These are phyloP conservation scores for Oldenlandia corymbosa DNA, from an alignment of 257 asterid genomes.

Conservation along the genomic window DNA sequence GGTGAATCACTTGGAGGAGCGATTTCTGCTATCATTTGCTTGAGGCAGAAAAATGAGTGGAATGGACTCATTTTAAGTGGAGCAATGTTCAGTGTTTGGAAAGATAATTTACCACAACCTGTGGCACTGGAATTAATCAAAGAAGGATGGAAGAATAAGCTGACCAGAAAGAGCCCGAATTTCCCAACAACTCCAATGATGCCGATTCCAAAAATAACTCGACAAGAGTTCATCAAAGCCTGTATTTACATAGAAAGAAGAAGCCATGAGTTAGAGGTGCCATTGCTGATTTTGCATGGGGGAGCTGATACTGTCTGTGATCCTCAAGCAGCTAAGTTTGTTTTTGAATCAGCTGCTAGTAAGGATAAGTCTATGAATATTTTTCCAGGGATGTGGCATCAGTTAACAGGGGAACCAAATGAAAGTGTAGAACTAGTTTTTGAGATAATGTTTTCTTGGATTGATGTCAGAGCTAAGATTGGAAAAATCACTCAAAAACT, in stretches of 20 bases:
- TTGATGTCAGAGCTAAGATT: no score
- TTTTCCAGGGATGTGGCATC: constrained; percentile 54
- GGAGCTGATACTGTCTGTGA: constrained; percentile 61
- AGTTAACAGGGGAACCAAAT: no score
- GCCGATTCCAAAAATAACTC: constrained; percentile 60
- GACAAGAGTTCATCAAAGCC: constrained; percentile 44
- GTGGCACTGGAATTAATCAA: constrained; percentile 37
- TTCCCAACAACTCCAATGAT: constrained; percentile 33
- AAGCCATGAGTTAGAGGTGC: constrained; percentile 42
- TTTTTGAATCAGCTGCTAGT: constrained; percentile 40
- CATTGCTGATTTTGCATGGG: constrained; percentile 67
- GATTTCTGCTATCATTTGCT: constrained; percentile 42
- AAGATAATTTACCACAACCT: constrained; percentile 50
- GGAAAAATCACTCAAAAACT: no score
- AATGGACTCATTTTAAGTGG: constrained; percentile 63
- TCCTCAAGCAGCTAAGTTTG: constrained; percentile 40
- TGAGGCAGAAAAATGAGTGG: constrained; percentile 51
- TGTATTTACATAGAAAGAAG: constrained; percentile 40
- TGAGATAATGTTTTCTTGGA: no score
- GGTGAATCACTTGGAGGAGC: constrained; percentile 85
- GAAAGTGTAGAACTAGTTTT: no score
- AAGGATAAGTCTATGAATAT: constrained; percentile 63
- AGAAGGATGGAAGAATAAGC: constrained; percentile 53
- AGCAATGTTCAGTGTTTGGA: constrained; percentile 60
- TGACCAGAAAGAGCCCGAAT: constrained; percentile 50